Percentiles rank a stretch among this genome's conserved stretches.
phyloP scores from a whole-genome alignment of 768 basidiomycete genomes.

The Agaricus bisporus region DNA sequence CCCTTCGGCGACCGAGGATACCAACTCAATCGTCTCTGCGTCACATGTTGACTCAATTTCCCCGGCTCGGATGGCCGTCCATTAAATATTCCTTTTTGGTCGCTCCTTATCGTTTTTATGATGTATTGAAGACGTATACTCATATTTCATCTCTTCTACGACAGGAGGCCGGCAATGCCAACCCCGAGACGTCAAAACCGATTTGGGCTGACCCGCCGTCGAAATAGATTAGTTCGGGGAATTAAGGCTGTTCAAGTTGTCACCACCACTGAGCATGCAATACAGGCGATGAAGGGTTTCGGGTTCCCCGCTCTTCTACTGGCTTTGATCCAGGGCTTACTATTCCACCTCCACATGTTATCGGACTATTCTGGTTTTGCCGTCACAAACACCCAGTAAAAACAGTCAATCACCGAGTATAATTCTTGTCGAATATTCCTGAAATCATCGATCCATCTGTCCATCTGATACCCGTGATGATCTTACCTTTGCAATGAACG shows the following conservation, averaged over 20 bases:
- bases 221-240: neutral
- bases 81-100: no score
- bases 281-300: no score
- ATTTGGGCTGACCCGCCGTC: conserved; percentile 31
- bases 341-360: no score
- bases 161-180: conserved; percentile 22
- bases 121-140: neutral
- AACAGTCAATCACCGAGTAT: neutral
- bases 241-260: neutral
- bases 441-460: conserved; percentile 4
- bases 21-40: no score
- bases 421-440: neutral
- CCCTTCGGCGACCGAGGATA: no score
- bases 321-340: no score
- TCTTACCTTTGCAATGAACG: neutral
- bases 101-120: conserved; percentile 4
- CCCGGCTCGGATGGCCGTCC: no score
- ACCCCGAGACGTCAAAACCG: conserved; percentile 34
- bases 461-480: conserved; percentile 3
- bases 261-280: neutral
- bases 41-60: no score
- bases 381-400: neutral
- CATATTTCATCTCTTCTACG: conserved; percentile 1
- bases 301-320: neutral
- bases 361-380: no score